A percentile compares a stretch with the other conserved stretches of the same genome.
These are phyloP conservation scores for Thermochaetoides dissita DNA, from an alignment of 2,329 filamentous ascomycete genomes.

Conservation along the genomic window DNA sequence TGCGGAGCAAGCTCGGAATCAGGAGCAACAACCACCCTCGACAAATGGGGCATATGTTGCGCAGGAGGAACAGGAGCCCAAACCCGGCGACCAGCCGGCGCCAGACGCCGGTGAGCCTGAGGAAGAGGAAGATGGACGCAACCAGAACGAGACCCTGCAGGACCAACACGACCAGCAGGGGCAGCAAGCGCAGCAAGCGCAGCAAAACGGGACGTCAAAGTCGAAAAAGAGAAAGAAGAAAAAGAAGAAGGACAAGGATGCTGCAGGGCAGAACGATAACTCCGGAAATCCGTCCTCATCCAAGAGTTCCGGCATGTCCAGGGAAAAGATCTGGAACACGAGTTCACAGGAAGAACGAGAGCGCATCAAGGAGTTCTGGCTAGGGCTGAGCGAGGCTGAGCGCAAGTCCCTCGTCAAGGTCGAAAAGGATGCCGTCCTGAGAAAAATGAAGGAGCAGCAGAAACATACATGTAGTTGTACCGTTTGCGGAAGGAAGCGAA, in stretches of 20 bases:
- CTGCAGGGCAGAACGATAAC: slow-evolving; percentile 12
- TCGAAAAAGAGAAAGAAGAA: slow-evolving; percentile 54
- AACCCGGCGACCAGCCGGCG: slow-evolving; percentile 20
- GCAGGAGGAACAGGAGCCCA: slow-evolving; percentile 27
- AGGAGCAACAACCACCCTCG: slow-evolving; percentile 3
- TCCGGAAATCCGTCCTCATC: neutral
- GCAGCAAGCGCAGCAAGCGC: slow-evolving; percentile 23
- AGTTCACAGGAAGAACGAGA: slow-evolving; percentile 88
- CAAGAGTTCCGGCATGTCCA: slow-evolving; percentile 36
- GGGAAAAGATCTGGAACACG: slow-evolving; percentile 94
- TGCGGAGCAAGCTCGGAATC: slow-evolving; percentile 27
- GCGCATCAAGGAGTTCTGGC: slow-evolving; percentile 96
- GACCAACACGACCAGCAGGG: slow-evolving; percentile 28
- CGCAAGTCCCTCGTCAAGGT: slow-evolving; percentile 93
- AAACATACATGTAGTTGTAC: slow-evolving; percentile 98
- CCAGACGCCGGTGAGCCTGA: slow-evolving; percentile 40
- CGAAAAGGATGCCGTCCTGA: slow-evolving; percentile 92
- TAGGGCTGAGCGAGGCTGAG: slow-evolving; percentile 84
- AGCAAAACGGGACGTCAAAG: slow-evolving; percentile 26
- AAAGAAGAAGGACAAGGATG: slow-evolving; percentile 41
- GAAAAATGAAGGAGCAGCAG: slow-evolving; percentile 99
- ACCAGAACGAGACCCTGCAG: neutral
- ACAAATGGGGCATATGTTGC: too few species aligned
- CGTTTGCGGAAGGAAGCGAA: slow-evolving; percentile 89
- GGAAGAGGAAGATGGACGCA: slow-evolving; percentile 31